phyloP scores from a whole-genome alignment of 225 moss, liverwort and hornwort species.

The Rhytidiadelphus loreus region DNA sequence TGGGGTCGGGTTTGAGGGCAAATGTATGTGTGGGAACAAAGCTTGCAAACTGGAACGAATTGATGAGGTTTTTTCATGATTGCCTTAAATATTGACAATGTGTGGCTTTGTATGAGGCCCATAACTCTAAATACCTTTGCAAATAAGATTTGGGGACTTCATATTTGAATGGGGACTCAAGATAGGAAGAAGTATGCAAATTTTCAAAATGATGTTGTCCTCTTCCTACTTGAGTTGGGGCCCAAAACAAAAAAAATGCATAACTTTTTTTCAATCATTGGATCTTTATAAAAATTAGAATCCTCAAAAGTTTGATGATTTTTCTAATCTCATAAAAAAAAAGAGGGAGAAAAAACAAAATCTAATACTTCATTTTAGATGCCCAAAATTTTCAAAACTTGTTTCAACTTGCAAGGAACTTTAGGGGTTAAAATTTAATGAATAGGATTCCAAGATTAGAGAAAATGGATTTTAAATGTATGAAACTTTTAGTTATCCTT shows the following conservation, averaged over 20 bases:
- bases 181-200: neutral
- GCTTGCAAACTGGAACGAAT: neutral
- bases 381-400: neutral
- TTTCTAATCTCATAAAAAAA: neutral
- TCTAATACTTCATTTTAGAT: neutral
- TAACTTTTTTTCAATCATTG: neutral
- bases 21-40: neutral
- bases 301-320: accelerated
- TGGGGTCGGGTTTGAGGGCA: no score
- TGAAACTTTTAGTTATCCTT: neutral
- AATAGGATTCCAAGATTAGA: neutral
- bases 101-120: neutral
- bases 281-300: neutral
- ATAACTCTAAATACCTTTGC: neutral
- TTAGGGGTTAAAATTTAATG: no score
- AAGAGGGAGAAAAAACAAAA: neutral
- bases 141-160: neutral
- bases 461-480: neutral
- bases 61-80: neutral
- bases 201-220: neutral
- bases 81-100: neutral
- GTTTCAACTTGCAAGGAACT: neutral
- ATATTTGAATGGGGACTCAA: neutral
- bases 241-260: accelerated
- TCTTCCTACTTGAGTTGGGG: accelerated